Conservation (phyloP, 1,284 basidiomycete species). For the Lentinus polychrous region DNA sequence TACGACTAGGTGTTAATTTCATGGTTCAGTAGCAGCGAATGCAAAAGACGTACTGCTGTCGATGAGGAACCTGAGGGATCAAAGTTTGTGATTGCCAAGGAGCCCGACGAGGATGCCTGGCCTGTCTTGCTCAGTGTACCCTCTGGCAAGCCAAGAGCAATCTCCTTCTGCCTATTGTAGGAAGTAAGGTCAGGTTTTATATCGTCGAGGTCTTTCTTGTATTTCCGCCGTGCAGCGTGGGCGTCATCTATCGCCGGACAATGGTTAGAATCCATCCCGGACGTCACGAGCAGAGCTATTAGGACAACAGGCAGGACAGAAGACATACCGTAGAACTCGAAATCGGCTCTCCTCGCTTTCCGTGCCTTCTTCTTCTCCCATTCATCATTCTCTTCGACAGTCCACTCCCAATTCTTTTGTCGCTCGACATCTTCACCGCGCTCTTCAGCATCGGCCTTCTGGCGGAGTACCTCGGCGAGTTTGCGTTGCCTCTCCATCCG, state of each 20-base stretch:
- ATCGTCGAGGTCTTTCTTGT: slow-evolving; percentile 84
- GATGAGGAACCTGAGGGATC: slow-evolving; percentile 41
- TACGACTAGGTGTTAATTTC: too few relatives aligned
- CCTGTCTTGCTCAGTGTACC: slow-evolving; percentile 47
- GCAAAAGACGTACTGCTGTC: slow-evolving; percentile 28
- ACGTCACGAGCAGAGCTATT: slow-evolving; percentile 13
- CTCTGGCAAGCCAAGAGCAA: slow-evolving; percentile 67
- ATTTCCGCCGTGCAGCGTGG: slow-evolving; percentile 81
- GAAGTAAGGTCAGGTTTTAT: slow-evolving; percentile 82
- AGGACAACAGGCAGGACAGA: slow-evolving; percentile 2
- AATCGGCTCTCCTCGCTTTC: slow-evolving; percentile 73
- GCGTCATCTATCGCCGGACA: slow-evolving; percentile 63
- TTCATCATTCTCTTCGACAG: slow-evolving; percentile 88
- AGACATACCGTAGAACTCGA: slow-evolving; percentile 68
- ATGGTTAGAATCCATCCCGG: slow-evolving; percentile 2
- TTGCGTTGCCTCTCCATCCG: slow-evolving; percentile 83
- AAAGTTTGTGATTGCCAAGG: slow-evolving; percentile 40
- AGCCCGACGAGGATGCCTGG: slow-evolving; percentile 17
- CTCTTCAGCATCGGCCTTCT: slow-evolving; percentile 85
- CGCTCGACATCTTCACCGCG: slow-evolving; percentile 74
- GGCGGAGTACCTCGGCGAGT: slow-evolving; percentile 81
- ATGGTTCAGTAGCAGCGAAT: neutral
- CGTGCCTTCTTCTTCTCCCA: slow-evolving; percentile 86
- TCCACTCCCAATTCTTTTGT: slow-evolving; percentile 89
- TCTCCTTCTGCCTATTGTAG: slow-evolving; percentile 85